Conservation (phyloP, 805 yeast species). For the Candida ascalaphidarum region DNA sequence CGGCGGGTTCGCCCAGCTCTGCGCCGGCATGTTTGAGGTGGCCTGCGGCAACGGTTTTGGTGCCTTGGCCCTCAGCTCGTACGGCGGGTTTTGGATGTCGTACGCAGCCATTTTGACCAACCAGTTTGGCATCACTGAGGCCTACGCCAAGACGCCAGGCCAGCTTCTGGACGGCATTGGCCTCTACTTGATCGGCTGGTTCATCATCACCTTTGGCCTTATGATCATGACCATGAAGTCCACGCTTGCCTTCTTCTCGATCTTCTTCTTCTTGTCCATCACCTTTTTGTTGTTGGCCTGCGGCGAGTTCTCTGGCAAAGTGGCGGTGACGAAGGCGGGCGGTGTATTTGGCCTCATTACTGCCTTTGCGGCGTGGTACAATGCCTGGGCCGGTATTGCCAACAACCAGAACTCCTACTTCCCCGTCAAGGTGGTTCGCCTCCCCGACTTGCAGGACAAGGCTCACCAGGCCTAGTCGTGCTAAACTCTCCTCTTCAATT, state of each 20-base stretch:
- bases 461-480: too few relatives aligned
- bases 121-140: conserved; percentile 27
- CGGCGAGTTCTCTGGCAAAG: conserved; percentile 22
- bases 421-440: conserved; percentile 39
- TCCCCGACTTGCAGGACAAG: conserved; percentile 34
- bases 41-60: conserved; percentile 60
- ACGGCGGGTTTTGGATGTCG: conserved; percentile 73
- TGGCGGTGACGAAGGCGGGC: conserved; percentile 28
- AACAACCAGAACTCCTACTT: conserved; percentile 57
- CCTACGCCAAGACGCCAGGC: conserved; percentile 15
- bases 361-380: conserved; percentile 37
- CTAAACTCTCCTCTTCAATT: too few relatives aligned
- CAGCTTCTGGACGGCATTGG: conserved; percentile 29
- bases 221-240: conserved; percentile 33
- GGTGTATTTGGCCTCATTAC: conserved; percentile 36
- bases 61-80: conserved; percentile 51
- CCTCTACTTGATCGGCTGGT: conserved; percentile 33
- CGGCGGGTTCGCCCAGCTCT: conserved; percentile 64
- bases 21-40: conserved; percentile 72
- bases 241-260: conserved; percentile 32
- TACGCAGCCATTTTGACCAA: conserved; percentile 52
- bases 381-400: conserved; percentile 43
- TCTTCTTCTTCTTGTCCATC: conserved; percentile 31
- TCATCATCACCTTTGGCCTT: conserved; percentile 35
- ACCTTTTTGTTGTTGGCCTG: conserved; percentile 35